Conservation (phyloP, 1,284 basidiomycete genomes). For the Schizophyllum commune region DNA sequence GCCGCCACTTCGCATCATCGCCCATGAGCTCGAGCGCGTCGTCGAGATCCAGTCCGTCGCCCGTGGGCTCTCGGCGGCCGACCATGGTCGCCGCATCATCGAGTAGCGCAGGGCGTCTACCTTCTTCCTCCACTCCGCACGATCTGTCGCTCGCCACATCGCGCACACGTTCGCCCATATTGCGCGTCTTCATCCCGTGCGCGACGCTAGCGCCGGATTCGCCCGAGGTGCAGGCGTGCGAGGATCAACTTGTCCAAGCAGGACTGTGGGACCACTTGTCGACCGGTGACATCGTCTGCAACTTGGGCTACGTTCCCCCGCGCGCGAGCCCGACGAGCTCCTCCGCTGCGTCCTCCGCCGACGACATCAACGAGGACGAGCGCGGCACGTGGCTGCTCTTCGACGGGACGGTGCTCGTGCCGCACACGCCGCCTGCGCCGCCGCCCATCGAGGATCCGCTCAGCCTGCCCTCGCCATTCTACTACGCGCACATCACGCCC, state of each 20-base stretch:
- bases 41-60: slow-evolving; percentile 19
- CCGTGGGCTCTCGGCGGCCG: slow-evolving; percentile 11
- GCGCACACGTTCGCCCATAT: slow-evolving; percentile 58
- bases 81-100: slow-evolving; percentile 12
- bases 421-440: slow-evolving; percentile 41
- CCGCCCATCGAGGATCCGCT: slow-evolving; percentile 49
- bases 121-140: slow-evolving; percentile 30
- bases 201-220: slow-evolving; percentile 40
- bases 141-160: slow-evolving; percentile 54
- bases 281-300: slow-evolving; percentile 67
- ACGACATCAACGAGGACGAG: slow-evolving; percentile 15
- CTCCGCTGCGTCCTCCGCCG: slow-evolving; percentile 17
- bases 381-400: slow-evolving; percentile 54
- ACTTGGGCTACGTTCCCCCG: slow-evolving; percentile 63
- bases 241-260: slow-evolving; percentile 52
- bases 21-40: slow-evolving; percentile 10
- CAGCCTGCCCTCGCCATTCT: slow-evolving; percentile 61
- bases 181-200: slow-evolving; percentile 70
- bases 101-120: slow-evolving; percentile 7
- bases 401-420: slow-evolving; percentile 49
- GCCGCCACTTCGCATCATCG: slow-evolving; percentile 29
- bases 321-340: slow-evolving; percentile 21
- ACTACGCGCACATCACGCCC: slow-evolving; percentile 61
- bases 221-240: slow-evolving; percentile 41
- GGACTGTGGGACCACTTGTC: slow-evolving; percentile 67